Base-by-base conservation (phyloP, 768 basidiomycete genomes). In the Mycena latifolia region DNA sequence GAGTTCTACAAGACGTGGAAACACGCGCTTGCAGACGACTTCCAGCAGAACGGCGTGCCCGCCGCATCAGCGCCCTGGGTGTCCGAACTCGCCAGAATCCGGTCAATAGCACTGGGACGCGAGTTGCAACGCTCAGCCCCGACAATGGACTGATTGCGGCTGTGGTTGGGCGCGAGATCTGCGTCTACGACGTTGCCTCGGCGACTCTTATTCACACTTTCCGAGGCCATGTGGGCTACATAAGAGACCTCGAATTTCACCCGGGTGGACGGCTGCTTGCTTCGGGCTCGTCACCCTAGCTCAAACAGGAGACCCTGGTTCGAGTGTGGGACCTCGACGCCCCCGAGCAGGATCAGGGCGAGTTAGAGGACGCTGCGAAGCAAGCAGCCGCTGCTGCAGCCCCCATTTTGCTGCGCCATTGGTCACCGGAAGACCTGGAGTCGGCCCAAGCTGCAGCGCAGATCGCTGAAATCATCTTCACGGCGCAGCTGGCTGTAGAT, bases 111-210 rank as follows among this genome's bases (percentile, higher is more conserved):
- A 35, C 33, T 6, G 15, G 17, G 37, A 39, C 14, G 10, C 25
- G 53, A 25, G 15, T 43, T 17, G 55, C 37, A 2, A 25, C 46
- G 12, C 55, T 56, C 27, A 63, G 46, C 39, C n/a, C 7, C 27
- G 35, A 50, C 62, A 43, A 24, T 20, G 2, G 54, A 6, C 27
- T 50, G 8, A 15, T 56, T n/a, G 62, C 47, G 17, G 35, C 28
- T 6, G 62, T 35, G 11, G 55, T 51, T 6, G 54, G 27, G 14
- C 12, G 12, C 35, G 37, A 63, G 9, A 43, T 56, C 35, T 27
- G 27, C 35, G 62, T 55, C 5, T 63, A 41, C 55, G 55, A 50
- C 28, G 35, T 15, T 2, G 33, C 47, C n/a, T 50, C 54, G n/a
- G 22, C 22, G 12, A 35, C 37, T n/a, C 62, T 48, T 17, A 41